A percentile compares a stretch with the other conserved stretches of the same genome.
Evolutionary conservation across 208 protist genomes (phyloP).

Genomic region (Wallacemonas collosoma): DNA sequence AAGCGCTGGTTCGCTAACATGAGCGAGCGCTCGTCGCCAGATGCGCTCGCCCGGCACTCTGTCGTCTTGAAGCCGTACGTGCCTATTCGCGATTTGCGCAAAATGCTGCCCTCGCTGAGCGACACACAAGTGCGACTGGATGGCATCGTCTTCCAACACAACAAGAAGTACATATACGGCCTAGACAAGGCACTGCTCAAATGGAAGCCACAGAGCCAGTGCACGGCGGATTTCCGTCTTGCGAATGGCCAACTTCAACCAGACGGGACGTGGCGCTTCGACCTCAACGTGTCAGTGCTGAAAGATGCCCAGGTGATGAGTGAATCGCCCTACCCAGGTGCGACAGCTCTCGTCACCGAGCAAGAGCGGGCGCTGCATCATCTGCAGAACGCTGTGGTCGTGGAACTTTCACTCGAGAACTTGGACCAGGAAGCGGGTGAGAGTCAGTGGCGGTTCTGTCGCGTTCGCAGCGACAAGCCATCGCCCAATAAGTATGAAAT

Average conservation of each 20-base stretch:
- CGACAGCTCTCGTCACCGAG: constrained; percentile 47
- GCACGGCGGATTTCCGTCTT: constrained; percentile 86
- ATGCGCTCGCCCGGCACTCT: constrained; percentile 9
- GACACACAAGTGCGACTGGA: constrained; percentile 62
- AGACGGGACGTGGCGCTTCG: constrained; percentile 44
- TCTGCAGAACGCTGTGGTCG: constrained; percentile 16
- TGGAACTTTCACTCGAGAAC: constrained; percentile 17
- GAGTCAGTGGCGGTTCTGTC: constrained; percentile 57
- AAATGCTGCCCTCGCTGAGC: constrained; percentile 57
- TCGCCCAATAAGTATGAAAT: constrained; percentile 71
- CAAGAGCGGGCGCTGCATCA: constrained; percentile 28
- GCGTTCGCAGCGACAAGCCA: constrained; percentile 70
- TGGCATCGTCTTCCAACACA: constrained; percentile 86
- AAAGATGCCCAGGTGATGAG: constrained; percentile 21
- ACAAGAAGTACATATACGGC: constrained; percentile 68
- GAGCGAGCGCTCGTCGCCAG: constrained; percentile 21
- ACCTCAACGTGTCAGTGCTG: constrained; percentile 57
- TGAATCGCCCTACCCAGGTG: constrained; percentile 52
- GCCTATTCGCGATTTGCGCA: constrained; percentile 61
- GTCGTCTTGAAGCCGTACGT: constrained; percentile 79
- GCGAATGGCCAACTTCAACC: constrained; percentile 34
- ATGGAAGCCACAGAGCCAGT: constrained; percentile 86
- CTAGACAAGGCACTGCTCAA: constrained; percentile 75
- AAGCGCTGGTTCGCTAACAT: constrained; percentile 56
- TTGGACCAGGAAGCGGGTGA: constrained; percentile 1